Evolutionary conservation across 1,284 basidiomycete species (phyloP).

Genomic region (Erythrobasidium hasegawianum): DNA sequence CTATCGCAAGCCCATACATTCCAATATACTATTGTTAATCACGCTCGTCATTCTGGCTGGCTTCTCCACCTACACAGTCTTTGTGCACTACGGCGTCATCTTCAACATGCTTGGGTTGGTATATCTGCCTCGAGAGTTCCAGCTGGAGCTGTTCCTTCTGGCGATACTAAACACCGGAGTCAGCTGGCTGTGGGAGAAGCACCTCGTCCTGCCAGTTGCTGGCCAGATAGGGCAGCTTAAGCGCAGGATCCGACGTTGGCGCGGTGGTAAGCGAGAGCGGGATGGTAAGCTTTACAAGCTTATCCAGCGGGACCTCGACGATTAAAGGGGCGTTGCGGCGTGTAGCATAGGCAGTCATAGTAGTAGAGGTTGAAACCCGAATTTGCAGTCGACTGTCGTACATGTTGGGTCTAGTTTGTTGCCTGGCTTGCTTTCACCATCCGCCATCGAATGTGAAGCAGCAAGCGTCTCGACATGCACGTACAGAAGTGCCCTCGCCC

Average conservation of each 20-base stretch:
- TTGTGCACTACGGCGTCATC: conserved; percentile 64
- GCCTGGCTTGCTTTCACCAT: no score
- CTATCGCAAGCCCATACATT: conserved; percentile 90
- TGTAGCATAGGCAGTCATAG: not conserved
- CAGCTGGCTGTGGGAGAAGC: conserved; percentile 70
- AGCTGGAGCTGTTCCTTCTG: conserved; percentile 65
- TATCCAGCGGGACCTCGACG: conserved; percentile 53
- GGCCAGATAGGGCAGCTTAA: conserved; percentile 38
- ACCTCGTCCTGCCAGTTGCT: conserved; percentile 37
- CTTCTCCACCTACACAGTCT: conserved; percentile 71
- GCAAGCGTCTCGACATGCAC: no score
- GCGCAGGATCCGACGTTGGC: conserved; percentile 46
- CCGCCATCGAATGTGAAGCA: no score
- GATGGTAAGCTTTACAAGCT: conserved; percentile 55
- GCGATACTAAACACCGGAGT: conserved; percentile 68
- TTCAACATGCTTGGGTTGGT: conserved; percentile 72
- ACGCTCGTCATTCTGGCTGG: conserved; percentile 59
- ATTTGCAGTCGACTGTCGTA: no score
- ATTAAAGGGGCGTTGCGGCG: conserved; percentile 32
- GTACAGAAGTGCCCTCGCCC: no score
- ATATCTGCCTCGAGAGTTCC: conserved; percentile 65
- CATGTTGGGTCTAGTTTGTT: no score
- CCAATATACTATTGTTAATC: conserved; percentile 75
- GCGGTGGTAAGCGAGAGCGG: conserved; percentile 48
- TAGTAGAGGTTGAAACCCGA: no score